A percentile compares a stretch with the other conserved stretches of the same genome.
phyloP scores from a whole-genome alignment of 768 basidiomycete genomes.

The Asterophora parasitica region DNA sequence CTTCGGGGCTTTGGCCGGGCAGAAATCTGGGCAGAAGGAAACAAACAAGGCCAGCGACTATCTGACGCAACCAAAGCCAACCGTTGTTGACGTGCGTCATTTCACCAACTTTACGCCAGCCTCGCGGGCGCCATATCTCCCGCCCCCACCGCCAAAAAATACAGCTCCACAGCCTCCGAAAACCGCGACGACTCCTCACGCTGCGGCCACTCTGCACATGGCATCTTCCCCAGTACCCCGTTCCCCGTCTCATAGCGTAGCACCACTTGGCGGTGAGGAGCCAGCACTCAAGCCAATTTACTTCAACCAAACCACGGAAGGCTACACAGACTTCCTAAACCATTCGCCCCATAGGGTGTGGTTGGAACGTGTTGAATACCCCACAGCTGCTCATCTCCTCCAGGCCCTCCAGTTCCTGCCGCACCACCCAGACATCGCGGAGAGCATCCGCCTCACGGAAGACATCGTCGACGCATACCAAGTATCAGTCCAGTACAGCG shows the following conservation, averaged over 20 bases:
- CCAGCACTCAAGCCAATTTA: constrained; percentile 21
- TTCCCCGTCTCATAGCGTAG: background rate
- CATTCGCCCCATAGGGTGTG: constrained; percentile 61
- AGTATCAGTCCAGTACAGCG: constrained; percentile 24
- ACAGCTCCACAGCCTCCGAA: no score
- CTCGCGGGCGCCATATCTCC: no score
- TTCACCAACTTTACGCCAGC: background rate
- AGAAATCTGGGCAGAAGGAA: constrained; percentile 15
- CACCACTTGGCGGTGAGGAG: no score
- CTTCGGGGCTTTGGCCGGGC: constrained; percentile 40
- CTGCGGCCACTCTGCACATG: no score
- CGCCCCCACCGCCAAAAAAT: no score
- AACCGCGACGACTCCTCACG: no score
- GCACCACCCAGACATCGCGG: constrained; percentile 46
- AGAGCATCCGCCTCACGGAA: constrained; percentile 43
- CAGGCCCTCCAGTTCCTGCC: constrained; percentile 70
- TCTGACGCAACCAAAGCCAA: constrained; percentile 12
- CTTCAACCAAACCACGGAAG: constrained; percentile 35
- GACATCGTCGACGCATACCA: constrained; percentile 35
- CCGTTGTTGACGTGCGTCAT: constrained; percentile 3
- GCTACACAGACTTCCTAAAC: constrained; percentile 52
- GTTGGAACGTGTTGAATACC: constrained; percentile 51
- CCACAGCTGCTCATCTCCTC: constrained; percentile 69
- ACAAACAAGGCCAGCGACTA: constrained; percentile 19
- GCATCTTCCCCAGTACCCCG: background rate